Evolutionary conservation across 179 eudicot species (phyloP).

Genomic region (Patellifolia procumbens): DNA sequence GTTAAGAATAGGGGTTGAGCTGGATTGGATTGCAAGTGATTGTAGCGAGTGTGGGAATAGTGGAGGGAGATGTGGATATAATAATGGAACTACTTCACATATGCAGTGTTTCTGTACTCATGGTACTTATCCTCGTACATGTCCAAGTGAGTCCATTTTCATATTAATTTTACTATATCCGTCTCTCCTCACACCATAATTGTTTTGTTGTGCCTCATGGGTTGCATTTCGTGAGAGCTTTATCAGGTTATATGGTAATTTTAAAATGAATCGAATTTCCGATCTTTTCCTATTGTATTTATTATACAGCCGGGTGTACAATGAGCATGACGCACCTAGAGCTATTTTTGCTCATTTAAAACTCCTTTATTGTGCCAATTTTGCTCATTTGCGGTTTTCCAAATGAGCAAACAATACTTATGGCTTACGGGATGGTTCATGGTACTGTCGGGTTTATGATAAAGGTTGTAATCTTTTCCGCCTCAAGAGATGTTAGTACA

Average conservation of each 20-base stretch:
- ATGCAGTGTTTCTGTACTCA: slow-evolving; percentile 35
- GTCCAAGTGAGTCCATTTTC: slow-evolving; percentile 22
- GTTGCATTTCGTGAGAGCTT: neutral
- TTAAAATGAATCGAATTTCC: too few species aligned
- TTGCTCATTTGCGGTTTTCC: too few species aligned
- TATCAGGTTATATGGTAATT: neutral
- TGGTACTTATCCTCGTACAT: slow-evolving; percentile 28
- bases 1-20: slow-evolving; percentile 33
- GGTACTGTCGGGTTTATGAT: too few species aligned
- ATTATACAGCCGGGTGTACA: too few species aligned
- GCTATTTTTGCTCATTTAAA: too few species aligned
- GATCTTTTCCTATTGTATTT: too few species aligned
- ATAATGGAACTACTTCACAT: slow-evolving; percentile 15
- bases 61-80: slow-evolving; percentile 43
- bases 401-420: too few species aligned
- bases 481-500: too few species aligned
- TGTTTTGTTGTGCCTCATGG: neutral
- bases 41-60: slow-evolving; percentile 32
- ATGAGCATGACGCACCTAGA: too few species aligned
- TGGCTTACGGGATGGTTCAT: too few species aligned
- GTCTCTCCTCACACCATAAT: neutral
- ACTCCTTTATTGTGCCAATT: too few species aligned
- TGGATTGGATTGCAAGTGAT: slow-evolving; percentile 33
- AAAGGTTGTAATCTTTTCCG: too few species aligned
- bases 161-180: neutral